phyloP scores from a whole-genome alignment of 306 rosid species.

The Acacia acuminata region DNA sequence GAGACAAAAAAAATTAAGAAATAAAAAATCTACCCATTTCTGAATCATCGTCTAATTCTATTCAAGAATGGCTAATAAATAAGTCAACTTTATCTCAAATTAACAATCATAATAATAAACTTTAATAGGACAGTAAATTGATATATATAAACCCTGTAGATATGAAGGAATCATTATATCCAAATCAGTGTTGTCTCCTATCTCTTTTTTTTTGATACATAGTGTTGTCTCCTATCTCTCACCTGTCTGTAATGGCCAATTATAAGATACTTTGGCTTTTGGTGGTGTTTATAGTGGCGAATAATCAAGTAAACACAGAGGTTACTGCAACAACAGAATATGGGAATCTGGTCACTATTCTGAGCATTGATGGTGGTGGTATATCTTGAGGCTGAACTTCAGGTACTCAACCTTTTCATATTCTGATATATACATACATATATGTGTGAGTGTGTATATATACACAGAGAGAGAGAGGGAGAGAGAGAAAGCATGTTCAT shows the following conservation, averaged over 20 bases:
- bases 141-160: neutral
- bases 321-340: neutral
- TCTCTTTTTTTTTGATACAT: too few relatives aligned
- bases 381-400: slow-evolving; percentile 28
- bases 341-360: slow-evolving; percentile 32
- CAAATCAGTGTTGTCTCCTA: neutral
- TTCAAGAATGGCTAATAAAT: neutral
- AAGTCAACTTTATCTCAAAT: neutral
- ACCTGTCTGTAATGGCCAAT: slow-evolving; percentile 2
- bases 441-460: too few relatives aligned
- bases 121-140: neutral
- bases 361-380: slow-evolving; percentile 47
- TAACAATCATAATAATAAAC: neutral
- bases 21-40: neutral
- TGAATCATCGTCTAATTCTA: neutral
- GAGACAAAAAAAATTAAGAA: neutral
- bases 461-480: too few relatives aligned
- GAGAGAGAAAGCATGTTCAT: neutral
- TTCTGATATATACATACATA: too few relatives aligned
- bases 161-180: neutral
- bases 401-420: slow-evolving; percentile 24
- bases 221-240: neutral
- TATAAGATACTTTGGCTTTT: slow-evolving; percentile 18
- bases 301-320: neutral
- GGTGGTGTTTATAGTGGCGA: neutral